Evolutionary conservation across 345 rosid genomes (phyloP).

Genomic region (Eucalyptus tenuipes): DNA sequence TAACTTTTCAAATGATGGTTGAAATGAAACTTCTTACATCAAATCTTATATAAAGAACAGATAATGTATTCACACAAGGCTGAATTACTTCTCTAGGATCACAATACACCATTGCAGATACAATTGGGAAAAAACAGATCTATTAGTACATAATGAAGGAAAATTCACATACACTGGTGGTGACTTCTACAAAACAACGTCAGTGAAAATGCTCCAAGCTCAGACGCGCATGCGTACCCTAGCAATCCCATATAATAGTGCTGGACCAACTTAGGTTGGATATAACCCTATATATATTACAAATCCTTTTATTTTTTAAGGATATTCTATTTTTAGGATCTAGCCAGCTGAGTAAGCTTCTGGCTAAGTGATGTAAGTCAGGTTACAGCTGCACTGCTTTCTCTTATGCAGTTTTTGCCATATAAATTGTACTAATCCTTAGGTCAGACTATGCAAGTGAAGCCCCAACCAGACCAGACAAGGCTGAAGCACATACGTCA

Average conservation of each 20-base stretch:
- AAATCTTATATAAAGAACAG: background rate
- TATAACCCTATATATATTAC: background rate
- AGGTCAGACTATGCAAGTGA: background rate
- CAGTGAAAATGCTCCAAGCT: background rate
- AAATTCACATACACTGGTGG: background rate
- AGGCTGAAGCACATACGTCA: background rate
- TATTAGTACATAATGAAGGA: background rate
- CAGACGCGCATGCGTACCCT: background rate
- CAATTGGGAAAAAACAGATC: background rate
- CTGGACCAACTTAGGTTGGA: background rate
- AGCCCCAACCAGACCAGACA: background rate
- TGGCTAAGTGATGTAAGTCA: background rate
- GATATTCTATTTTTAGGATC: background rate
- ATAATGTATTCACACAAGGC: background rate
- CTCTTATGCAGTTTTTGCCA: background rate
- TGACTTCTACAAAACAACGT: background rate
- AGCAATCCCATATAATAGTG: background rate
- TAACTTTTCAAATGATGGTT: background rate
- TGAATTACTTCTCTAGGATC: background rate
- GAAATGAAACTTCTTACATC: background rate
- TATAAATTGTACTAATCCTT: background rate
- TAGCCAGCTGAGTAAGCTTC: background rate
- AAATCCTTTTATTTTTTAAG: background rate
- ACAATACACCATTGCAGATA: background rate
- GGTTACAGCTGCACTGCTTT: background rate